A percentile compares a stretch with the other conserved stretches of the same genome.
Conservation (phyloP, 352 stramenopile species). For the Globisporangium perplexum region DNA sequence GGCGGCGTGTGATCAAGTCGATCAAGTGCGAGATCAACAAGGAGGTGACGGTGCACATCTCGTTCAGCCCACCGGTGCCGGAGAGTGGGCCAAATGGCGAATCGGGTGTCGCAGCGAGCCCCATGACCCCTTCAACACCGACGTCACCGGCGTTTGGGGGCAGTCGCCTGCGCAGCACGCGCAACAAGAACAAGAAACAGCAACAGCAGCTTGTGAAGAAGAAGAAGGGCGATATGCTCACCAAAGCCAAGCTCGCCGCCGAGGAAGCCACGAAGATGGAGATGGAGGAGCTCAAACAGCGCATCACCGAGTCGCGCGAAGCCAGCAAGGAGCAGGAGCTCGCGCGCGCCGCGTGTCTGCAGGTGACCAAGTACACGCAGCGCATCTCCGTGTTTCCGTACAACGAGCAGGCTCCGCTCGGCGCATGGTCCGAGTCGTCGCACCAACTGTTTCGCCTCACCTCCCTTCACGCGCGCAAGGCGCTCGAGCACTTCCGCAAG, state of each 20-base stretch:
- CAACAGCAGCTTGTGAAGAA: conserved; percentile 82
- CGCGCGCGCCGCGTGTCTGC: conserved; percentile 52
- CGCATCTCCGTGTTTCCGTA: conserved; percentile 73
- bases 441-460: conserved; percentile 78
- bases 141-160: conserved; percentile 71
- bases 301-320: conserved; percentile 72
- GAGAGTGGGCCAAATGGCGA: conserved; percentile 80
- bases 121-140: conserved; percentile 84
- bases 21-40: conserved; percentile 87
- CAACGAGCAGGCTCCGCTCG: conserved; percentile 71
- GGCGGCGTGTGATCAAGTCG: conserved; percentile 81
- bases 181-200: conserved; percentile 84
- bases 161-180: conserved; percentile 63
- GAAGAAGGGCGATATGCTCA: conserved; percentile 85
- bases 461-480: conserved; percentile 70
- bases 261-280: conserved; percentile 86
- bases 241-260: conserved; percentile 78
- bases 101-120: conserved; percentile 69
- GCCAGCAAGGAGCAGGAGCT: conserved; percentile 80
- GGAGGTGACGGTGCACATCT: conserved; percentile 78
- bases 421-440: conserved; percentile 76
- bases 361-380: conserved; percentile 86
- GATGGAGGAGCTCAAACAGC: conserved; percentile 82
- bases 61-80: conserved; percentile 74
- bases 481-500: conserved; percentile 77